Evolutionary conservation across 306 rosid genomes (phyloP).

Genomic region (Ochetophila trinervis): DNA sequence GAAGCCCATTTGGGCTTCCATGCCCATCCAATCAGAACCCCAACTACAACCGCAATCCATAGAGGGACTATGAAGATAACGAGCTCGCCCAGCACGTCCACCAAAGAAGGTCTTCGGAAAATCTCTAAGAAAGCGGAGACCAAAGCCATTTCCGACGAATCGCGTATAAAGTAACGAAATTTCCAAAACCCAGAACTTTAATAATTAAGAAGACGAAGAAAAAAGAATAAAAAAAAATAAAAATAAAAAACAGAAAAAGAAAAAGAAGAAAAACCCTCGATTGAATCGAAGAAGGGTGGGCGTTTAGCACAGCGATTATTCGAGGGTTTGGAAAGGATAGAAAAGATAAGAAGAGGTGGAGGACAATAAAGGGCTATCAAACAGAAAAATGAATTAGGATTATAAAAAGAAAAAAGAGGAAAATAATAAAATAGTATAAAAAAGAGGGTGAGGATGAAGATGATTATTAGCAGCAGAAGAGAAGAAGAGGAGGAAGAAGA

Average conservation of each 20-base stretch:
- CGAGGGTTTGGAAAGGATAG: conserved; percentile 31
- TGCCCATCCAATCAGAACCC: conserved; percentile 86
- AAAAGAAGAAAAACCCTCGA: conserved; percentile 28
- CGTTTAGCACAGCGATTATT: conserved; percentile 27
- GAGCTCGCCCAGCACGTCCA: conserved; percentile 39
- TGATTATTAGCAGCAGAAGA: conserved; percentile 23
- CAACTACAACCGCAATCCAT: conserved; percentile 73
- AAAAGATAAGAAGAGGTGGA: background rate
- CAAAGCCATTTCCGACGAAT: conserved; percentile 36
- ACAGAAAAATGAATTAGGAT: background rate
- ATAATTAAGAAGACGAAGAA: no score
- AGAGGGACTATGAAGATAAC: conserved; percentile 53
- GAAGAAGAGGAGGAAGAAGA: conserved; percentile 18
- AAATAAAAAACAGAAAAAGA: background rate
- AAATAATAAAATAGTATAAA: background rate
- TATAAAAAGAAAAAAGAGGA: background rate
- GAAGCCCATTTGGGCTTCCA: conserved; percentile 95
- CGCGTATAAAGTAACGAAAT: no score
- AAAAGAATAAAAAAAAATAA: background rate
- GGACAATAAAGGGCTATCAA: conserved; percentile 11
- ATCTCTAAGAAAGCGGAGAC: conserved; percentile 41
- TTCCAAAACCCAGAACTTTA: no score
- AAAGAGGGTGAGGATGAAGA: background rate
- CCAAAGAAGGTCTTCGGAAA: conserved; percentile 31
- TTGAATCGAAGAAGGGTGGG: conserved; percentile 29